Conservation (phyloP, 306 rosid species). For the Elaeagnus macrophylla region DNA sequence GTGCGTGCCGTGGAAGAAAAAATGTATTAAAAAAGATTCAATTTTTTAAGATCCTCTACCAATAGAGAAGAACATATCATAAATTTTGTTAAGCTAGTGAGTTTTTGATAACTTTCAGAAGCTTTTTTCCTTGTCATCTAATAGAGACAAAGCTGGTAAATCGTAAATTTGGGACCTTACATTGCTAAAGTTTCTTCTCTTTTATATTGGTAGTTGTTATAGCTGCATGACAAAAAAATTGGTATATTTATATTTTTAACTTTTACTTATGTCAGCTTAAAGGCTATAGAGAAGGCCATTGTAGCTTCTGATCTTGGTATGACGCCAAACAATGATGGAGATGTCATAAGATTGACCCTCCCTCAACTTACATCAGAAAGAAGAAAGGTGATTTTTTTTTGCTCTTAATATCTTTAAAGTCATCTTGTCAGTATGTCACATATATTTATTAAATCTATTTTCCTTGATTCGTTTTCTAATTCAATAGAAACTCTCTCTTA, state of each 20-base stretch:
- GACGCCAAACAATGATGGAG: slow-evolving; percentile 98
- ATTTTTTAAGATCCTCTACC: background rate
- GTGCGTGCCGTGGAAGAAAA: slow-evolving; percentile 5
- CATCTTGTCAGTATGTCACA: no score
- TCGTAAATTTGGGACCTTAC: background rate
- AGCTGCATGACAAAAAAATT: background rate
- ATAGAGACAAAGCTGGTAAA: no score
- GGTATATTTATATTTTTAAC: background rate
- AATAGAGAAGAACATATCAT: background rate
- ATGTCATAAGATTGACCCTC: slow-evolving; percentile 60
- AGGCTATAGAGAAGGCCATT: slow-evolving; percentile 91
- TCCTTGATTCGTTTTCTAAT: no score
- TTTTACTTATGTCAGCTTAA: slow-evolving; percentile 49
- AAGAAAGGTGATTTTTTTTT: slow-evolving; percentile 58
- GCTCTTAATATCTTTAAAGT: background rate
- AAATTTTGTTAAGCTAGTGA: background rate
- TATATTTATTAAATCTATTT: no score
- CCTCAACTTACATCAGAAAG: slow-evolving; percentile 90
- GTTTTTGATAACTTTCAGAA: background rate
- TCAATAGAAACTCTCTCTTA: no score
- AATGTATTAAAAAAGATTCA: background rate
- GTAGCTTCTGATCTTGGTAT: slow-evolving; percentile 75
- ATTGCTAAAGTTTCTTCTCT: background rate
- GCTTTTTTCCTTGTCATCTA: background rate
- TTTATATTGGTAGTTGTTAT: slow-evolving; percentile 2